These are phyloP conservation scores for Fusarium veterinarium DNA, from an alignment of 2,329 filamentous ascomycete species.

Conservation along the genomic window DNA sequence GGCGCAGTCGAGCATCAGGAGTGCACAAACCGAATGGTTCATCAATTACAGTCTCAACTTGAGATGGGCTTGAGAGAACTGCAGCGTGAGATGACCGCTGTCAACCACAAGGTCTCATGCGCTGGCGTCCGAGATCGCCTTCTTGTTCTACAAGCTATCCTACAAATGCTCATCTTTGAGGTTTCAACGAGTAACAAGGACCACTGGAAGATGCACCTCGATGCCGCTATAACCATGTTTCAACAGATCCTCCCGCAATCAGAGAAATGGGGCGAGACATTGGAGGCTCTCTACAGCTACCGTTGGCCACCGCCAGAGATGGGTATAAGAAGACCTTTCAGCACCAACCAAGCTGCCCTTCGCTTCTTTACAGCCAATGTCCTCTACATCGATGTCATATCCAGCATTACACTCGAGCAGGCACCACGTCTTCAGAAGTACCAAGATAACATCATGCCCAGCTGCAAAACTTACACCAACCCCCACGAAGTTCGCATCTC, in stretches of 20 bases:
- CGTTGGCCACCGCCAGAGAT: conserved; percentile 51
- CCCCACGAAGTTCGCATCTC: conserved; percentile 35
- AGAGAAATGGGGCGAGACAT: conserved; percentile 52
- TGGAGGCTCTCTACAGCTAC: conserved; percentile 47
- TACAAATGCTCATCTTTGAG: conserved; percentile 67
- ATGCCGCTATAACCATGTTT: conserved; percentile 63
- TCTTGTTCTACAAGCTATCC: conserved; percentile 60
- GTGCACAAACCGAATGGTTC: conserved; percentile 51
- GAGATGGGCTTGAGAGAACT: conserved; percentile 58
- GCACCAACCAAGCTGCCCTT: conserved; percentile 59
- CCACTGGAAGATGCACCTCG: conserved; percentile 63
- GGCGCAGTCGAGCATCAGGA: conserved; percentile 49
- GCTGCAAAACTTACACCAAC: conserved; percentile 37
- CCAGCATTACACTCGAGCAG: conserved; percentile 58
- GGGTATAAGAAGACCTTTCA: conserved; percentile 53
- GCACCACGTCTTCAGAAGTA: conserved; percentile 57
- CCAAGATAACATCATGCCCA: conserved; percentile 54
- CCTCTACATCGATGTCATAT: conserved; percentile 62
- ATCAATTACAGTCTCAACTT: conserved; percentile 57
- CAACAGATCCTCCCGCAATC: conserved; percentile 56
- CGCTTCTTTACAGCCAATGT: conserved; percentile 61
- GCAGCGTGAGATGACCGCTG: conserved; percentile 54
- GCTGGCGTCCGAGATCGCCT: conserved; percentile 51
- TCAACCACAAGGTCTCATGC: conserved; percentile 48
- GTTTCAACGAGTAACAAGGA: conserved; percentile 57